These are phyloP conservation scores for Primulina tabacum DNA, from an alignment of 257 asterid genomes.

Conservation along the genomic window DNA sequence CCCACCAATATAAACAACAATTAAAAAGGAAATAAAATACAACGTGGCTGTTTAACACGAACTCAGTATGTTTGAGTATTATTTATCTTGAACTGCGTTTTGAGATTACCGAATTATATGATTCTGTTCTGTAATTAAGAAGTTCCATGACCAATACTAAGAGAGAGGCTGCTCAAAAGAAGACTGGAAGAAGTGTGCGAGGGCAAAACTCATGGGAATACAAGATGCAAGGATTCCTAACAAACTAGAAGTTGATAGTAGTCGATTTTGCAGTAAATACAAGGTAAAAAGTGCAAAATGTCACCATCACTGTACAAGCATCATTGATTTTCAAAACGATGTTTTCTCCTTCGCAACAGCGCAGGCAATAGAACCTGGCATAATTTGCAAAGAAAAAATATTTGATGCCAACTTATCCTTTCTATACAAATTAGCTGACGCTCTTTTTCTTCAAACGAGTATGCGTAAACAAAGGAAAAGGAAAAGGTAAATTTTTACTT, in stretches of 20 bases:
- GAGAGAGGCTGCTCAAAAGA: no score
- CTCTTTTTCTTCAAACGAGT: not conserved
- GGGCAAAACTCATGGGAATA: not conserved
- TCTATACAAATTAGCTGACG: not conserved
- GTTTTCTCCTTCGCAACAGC: not conserved
- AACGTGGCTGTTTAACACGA: not conserved
- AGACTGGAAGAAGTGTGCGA: not conserved
- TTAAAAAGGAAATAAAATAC: no score
- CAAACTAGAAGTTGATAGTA: not conserved
- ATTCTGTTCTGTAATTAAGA: no score
- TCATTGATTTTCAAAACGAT: no score
- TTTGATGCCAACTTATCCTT: not conserved
- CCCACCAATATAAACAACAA: not conserved
- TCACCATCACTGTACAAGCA: not conserved
- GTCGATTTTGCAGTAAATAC: no score
- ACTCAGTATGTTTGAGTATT: not conserved
- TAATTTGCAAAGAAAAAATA: no score
- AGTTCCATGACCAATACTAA: no score
- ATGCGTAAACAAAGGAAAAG: not conserved
- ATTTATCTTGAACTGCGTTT: not conserved
- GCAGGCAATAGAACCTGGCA: not conserved
- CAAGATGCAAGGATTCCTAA: not conserved
- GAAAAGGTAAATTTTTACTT: not conserved
- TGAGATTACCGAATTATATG: not conserved
- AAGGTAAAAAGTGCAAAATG: not conserved